phyloP scores from a whole-genome alignment of 2,329 filamentous ascomycete species.

The Penicillium frequentans region DNA sequence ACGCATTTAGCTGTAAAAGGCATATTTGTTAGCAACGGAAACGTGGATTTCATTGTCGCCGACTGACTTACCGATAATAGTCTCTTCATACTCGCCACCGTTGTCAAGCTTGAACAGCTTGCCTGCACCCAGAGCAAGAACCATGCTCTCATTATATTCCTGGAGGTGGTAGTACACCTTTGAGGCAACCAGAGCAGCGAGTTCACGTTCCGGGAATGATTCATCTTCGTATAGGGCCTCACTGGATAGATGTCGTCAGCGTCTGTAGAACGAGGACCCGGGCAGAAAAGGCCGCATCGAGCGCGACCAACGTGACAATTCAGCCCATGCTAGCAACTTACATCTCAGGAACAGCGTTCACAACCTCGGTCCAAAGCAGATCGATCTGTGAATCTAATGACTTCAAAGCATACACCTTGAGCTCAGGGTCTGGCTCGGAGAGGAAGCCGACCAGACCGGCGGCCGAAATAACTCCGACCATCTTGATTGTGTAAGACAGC shows the following conservation, averaged over 20 bases:
- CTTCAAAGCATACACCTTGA: slow-evolving; percentile 92
- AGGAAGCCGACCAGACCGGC: slow-evolving; percentile 94
- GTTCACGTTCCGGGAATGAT: slow-evolving; percentile 85
- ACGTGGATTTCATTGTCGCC: neutral
- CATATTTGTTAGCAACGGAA: slow-evolving; percentile 5
- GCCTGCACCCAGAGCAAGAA: slow-evolving; percentile 90
- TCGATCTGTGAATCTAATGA: slow-evolving; percentile 96
- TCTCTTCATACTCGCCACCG: slow-evolving; percentile 95
- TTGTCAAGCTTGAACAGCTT: slow-evolving; percentile 92
- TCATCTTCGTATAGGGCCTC: slow-evolving; percentile 98
- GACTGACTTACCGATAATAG: slow-evolving; percentile 72
- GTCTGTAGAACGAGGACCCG: slow-evolving; percentile 8
- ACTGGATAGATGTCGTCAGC: slow-evolving; percentile 50
- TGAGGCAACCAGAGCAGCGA: slow-evolving; percentile 89
- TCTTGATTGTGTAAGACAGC: slow-evolving; percentile 44
- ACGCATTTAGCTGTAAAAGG: slow-evolving; percentile 73
- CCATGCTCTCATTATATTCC: slow-evolving; percentile 99
- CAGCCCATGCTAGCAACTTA: slow-evolving; percentile 49
- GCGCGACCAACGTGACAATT: neutral
- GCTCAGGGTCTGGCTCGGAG: slow-evolving; percentile 87
- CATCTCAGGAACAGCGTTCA: slow-evolving; percentile 90
- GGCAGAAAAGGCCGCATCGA: neutral
- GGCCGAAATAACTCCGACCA: slow-evolving; percentile 93
- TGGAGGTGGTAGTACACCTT: slow-evolving; percentile 99
- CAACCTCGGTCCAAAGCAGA: slow-evolving; percentile 96